phyloP scores from a whole-genome alignment of 371 early-diverging fungal genomes.

The Mucor piriformis region DNA sequence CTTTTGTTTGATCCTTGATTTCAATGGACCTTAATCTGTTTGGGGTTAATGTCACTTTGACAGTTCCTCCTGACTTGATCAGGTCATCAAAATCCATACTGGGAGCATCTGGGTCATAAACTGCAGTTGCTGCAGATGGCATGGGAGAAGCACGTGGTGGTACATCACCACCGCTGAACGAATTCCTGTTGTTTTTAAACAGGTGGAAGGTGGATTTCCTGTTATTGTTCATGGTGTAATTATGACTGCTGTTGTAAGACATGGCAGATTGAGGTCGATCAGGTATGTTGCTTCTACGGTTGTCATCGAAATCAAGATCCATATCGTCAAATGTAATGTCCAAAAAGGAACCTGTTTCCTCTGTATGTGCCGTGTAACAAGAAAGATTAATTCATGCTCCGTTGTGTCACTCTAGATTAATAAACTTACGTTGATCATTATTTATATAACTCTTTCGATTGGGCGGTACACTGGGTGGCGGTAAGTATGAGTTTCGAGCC shows the following conservation, averaged over 20 bases:
- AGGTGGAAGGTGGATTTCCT: constrained; percentile 48
- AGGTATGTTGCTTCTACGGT: constrained; percentile 16
- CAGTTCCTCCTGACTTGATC: constrained; percentile 61
- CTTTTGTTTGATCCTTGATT: constrained; percentile 33
- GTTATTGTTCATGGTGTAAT: constrained; percentile 3
- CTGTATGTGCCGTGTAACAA: too few relatives aligned
- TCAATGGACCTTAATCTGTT: constrained; percentile 66
- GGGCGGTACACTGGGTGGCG: background rate
- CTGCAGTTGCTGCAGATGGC: constrained; percentile 14
- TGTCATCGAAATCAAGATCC: constrained; percentile 35
- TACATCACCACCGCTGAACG: constrained; percentile 24
- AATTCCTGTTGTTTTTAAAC: constrained; percentile 43
- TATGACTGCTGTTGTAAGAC: constrained; percentile 17
- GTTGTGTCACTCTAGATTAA: too few relatives aligned
- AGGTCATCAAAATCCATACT: constrained; percentile 60
- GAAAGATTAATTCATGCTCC: too few relatives aligned
- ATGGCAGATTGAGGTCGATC: constrained; percentile 41
- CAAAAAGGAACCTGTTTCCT: constrained; percentile 24
- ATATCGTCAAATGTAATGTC: constrained; percentile 39
- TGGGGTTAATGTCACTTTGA: constrained; percentile 65
- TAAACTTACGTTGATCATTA: constrained; percentile 21
- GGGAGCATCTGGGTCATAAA: constrained; percentile 44
- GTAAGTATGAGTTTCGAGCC: constrained; percentile 21
- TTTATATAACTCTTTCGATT: constrained; percentile 17
- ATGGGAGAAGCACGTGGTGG: constrained; percentile 22